phyloP scores from a whole-genome alignment of 2,329 filamentous ascomycete species.

The Orbilia brochopaga region DNA sequence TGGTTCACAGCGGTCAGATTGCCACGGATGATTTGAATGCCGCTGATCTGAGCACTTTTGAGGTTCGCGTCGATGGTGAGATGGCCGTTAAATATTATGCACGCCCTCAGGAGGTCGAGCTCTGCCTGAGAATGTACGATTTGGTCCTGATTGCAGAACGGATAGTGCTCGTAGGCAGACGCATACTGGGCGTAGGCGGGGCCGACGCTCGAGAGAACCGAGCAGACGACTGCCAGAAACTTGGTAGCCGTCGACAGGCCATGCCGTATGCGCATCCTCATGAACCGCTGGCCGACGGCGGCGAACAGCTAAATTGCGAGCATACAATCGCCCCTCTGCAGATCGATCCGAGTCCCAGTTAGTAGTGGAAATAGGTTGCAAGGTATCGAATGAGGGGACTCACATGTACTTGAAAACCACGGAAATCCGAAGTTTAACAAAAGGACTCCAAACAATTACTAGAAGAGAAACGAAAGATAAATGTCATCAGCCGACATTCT shows the following conservation, averaged over 20 bases:
- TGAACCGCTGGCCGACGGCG: neutral
- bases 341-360: too few species aligned
- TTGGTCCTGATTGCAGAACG: neutral
- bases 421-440: too few species aligned
- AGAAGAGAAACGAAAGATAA: too few species aligned
- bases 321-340: neutral
- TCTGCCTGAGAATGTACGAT: conserved; percentile 24
- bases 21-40: conserved; percentile 20
- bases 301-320: neutral
- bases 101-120: conserved; percentile 8
- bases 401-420: neutral
- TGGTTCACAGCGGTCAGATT: neutral
- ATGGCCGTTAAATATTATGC: conserved; percentile 13
- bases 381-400: neutral
- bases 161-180: too few species aligned
- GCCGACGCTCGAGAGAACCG: neutral
- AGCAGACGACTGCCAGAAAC: neutral
- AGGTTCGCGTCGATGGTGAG: conserved; percentile 6
- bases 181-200: conserved; percentile 5
- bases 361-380: neutral
- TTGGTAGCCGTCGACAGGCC: neutral
- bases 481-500: too few species aligned
- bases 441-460: too few species aligned
- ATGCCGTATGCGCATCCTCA: neutral
- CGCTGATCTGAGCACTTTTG: conserved; percentile 8